Evolutionary conservation across 1,284 basidiomycete species (phyloP), one percentile per base, ranked within the genome.

Genomic region (Cryptococcus deneoformans): DNA sequence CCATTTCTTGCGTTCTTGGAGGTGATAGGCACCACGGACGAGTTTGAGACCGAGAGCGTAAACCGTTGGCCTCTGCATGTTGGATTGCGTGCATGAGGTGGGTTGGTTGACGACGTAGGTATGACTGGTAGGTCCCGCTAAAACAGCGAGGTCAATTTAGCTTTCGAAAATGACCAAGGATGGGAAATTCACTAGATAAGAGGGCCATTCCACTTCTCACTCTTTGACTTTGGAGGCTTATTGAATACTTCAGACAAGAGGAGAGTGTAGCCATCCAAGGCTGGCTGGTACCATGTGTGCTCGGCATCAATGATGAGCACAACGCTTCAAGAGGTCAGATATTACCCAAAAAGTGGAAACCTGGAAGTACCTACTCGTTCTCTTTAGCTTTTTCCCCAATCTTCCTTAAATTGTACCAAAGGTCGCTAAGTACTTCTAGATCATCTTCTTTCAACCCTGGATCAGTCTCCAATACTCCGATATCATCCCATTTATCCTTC

Each of bases 21-120:
- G 83, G 67, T 94, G 89, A 76, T 97, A 98, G 1, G 94, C 94
- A 0, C 94, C 95, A 29, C 95, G 86, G 39, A 98, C 94, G 56
- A 98, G 87, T 79, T 98, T 98, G 61, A 94, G 86, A 14, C 94
- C 94, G 2, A 98, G 83, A 0, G 88, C 82, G 74, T 92, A 97
- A 97, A 46, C 84, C 82, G 65, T 86, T 80, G 48, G 74, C 76
- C 61, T 84, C 81, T 6, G 94, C 88, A 55, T 90, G 86, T n/a
- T 79, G 78, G 48, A 94, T 77, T 38, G 86, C 83, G 36, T 84
- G 83, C 0, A 79, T 79, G 16, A 96, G 82, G 61, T 92, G 86
- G 29, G 79, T 74, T 0, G 87, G 87, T 38, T 70, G 62, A 59
- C 65, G 83, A 50, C 84, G 83, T 29, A 93, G 82, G 77, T 94